Evolutionary conservation across 2,329 filamentous ascomycete genomes (phyloP).

Genomic region (Fusarium tjaetaba): DNA sequence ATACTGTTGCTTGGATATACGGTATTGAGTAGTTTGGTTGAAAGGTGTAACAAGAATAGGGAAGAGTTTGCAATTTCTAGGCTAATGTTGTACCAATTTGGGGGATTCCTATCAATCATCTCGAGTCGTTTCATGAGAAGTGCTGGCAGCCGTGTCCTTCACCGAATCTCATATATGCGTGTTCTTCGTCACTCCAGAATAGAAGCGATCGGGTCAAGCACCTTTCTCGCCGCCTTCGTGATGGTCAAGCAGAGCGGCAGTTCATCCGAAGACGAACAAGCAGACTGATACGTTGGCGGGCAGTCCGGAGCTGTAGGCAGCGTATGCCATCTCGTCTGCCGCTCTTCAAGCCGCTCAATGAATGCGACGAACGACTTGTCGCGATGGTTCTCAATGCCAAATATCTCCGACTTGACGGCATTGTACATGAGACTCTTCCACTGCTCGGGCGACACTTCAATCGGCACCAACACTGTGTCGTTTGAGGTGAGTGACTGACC

Average conservation of each 20-base stretch:
- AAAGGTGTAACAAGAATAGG: not conserved
- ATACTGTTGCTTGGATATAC: not conserved
- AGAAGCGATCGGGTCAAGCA: not conserved
- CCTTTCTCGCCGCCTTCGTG: not conserved
- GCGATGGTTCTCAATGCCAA: not conserved
- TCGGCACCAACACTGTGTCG: not conserved
- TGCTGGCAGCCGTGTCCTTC: not conserved
- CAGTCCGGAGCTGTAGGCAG: not conserved
- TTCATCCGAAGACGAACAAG: not conserved
- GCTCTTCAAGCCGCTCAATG: slow-evolving; percentile 1
- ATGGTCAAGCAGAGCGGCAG: not conserved
- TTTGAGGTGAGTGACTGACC: not conserved
- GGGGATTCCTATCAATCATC: not conserved
- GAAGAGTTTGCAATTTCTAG: not conserved
- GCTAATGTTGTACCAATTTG: not conserved
- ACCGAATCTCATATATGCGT: not conserved
- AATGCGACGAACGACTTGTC: not conserved
- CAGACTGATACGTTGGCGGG: not conserved
- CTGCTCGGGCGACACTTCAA: slow-evolving; percentile 1
- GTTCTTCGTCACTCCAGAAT: not conserved
- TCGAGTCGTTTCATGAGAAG: not conserved
- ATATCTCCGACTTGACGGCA: not conserved
- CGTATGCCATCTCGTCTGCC: not conserved
- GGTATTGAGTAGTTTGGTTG: not conserved
- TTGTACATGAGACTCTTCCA: slow-evolving; percentile 7